Percentiles rank a stretch among this genome's conserved stretches.
Evolutionary conservation across 1,139 yeast species (phyloP).

Genomic region (Geotrichum candidum): DNA sequence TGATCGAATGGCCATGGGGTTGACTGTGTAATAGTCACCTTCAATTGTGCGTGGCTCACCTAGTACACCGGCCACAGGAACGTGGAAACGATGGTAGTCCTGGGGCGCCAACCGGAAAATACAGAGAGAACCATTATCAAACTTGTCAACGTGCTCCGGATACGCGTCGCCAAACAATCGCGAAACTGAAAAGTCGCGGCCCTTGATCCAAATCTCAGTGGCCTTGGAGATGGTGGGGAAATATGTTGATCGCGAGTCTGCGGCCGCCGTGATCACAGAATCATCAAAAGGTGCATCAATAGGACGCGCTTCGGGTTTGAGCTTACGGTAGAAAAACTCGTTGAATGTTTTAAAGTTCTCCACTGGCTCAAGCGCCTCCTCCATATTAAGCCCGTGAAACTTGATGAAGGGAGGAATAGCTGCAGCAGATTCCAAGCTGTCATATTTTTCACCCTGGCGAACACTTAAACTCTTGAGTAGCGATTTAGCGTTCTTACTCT

Average conservation of each 20-base stretch:
- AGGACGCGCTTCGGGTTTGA: conserved; percentile 65
- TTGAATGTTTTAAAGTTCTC: conserved; percentile 65
- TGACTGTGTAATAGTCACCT: conserved; percentile 92
- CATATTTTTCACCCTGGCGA: conserved; percentile 82
- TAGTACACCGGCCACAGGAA: conserved; percentile 71
- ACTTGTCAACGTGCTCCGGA: conserved; percentile 44
- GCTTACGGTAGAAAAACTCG: conserved; percentile 76
- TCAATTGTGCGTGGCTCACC: conserved; percentile 62
- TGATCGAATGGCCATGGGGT: conserved; percentile 93
- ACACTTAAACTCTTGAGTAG: conserved; percentile 60
- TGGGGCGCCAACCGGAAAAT: conserved; percentile 92
- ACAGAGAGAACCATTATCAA: conserved; percentile 54
- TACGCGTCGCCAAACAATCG: conserved; percentile 58
- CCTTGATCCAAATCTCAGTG: conserved; percentile 82
- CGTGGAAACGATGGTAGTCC: conserved; percentile 90
- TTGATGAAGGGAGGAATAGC: conserved; percentile 73
- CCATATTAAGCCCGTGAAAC: conserved; percentile 69
- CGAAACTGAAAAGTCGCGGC: conserved; percentile 62
- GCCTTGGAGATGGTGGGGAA: conserved; percentile 58
- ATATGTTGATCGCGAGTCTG: conserved; percentile 80
- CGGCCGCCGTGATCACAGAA: conserved; percentile 64
- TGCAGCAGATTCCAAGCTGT: conserved; percentile 54
- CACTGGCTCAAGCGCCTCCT: conserved; percentile 55
- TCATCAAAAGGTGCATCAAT: conserved; percentile 52
- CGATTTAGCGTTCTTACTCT: conserved; percentile 51